Evolutionary conservation across 179 eudicot species (phyloP).

Genomic region (Patellifolia procumbens): DNA sequence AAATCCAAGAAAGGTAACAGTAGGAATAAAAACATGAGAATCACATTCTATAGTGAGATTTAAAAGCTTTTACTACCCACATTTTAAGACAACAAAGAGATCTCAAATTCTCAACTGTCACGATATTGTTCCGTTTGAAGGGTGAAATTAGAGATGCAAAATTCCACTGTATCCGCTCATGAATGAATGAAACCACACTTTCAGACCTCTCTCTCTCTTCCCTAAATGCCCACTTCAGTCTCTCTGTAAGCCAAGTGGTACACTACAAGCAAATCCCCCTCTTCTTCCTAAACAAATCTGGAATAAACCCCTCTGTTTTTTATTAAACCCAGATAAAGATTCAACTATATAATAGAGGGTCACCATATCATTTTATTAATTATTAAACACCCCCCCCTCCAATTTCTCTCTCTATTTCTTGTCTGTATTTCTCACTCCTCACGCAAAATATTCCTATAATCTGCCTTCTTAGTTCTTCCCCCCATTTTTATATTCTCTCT

Average conservation of each 20-base stretch:
- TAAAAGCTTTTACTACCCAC: too few relatives aligned
- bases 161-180: slow-evolving; percentile 11
- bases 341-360: neutral
- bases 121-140: slow-evolving; percentile 16
- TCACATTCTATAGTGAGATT: neutral
- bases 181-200: neutral
- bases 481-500: slow-evolving; percentile 14
- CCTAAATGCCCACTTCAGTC: slow-evolving; percentile 13
- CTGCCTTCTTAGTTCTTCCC: slow-evolving; percentile 9
- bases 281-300: neutral
- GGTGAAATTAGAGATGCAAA: slow-evolving; percentile 18
- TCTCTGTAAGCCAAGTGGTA: slow-evolving; percentile 19
- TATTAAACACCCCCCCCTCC: neutral
- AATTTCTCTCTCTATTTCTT: neutral
- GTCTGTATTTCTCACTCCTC: slow-evolving; percentile 24
- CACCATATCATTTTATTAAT: neutral
- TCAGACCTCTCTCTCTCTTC: neutral
- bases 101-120: neutral
- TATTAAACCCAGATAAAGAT: neutral
- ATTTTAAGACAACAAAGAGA: too few relatives aligned
- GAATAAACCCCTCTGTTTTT: too few relatives aligned
- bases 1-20: neutral
- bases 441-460: slow-evolving; percentile 33
- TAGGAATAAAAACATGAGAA: neutral
- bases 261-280: neutral